These are phyloP conservation scores for Hypericum androsaemum DNA, from an alignment of 345 rosid genomes.

Conservation along the genomic window DNA sequence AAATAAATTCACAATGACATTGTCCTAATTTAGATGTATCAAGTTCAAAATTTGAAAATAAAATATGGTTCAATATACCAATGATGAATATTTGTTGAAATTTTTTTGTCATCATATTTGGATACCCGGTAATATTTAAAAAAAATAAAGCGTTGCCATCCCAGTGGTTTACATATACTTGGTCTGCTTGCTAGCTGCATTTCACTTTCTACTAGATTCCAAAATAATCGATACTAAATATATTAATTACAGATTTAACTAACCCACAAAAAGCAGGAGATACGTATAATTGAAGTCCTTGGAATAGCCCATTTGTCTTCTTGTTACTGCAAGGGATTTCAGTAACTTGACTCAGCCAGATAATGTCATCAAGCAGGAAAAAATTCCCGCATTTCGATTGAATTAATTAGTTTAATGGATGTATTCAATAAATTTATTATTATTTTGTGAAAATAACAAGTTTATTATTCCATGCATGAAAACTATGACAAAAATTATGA, in stretches of 20 bases:
- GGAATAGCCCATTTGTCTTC: conserved; percentile 3
- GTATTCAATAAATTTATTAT: too few species aligned
- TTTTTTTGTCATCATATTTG: too few species aligned
- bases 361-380: too few species aligned
- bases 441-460: too few species aligned
- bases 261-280: conserved; percentile 7
- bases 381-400: conserved; percentile 8
- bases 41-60: too few species aligned
- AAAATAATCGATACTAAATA: conserved; percentile 19
- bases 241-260: conserved; percentile 4
- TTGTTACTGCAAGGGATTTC: conserved; percentile 10
- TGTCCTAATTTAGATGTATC: too few species aligned
- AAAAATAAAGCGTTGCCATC: conserved; percentile 34
- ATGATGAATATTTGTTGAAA: too few species aligned
- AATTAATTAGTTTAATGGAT: too few species aligned
- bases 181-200: conserved; percentile 11
- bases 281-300: conserved; percentile 5
- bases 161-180: conserved; percentile 22
- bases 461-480: too few species aligned
- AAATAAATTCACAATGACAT: too few species aligned
- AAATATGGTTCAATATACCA: too few species aligned
- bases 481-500: conserved; percentile 1
- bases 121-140: too few species aligned
- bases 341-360: conserved; percentile 15
- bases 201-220: conserved; percentile 13